Conservation (phyloP, 208 protist species). For the Porcisia hertigi region DNA sequence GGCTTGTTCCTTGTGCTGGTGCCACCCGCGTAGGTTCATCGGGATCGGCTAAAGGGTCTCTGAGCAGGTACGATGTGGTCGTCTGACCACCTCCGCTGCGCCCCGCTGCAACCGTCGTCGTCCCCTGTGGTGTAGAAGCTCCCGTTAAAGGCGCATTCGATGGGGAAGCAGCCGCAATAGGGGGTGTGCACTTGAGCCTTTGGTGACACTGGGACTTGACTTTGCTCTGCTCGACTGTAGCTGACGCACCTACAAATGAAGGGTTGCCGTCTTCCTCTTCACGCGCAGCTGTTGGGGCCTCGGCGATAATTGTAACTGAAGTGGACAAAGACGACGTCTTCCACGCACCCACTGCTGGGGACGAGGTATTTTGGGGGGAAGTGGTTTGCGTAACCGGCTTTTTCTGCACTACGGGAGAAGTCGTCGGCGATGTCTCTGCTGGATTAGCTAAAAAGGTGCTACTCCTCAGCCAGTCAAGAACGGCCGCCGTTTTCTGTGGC, state of each 20-base stretch:
- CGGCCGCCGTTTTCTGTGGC: conserved; percentile 1
- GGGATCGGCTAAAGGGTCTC: neutral
- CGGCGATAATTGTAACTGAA: neutral
- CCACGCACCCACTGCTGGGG: neutral
- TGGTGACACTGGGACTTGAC: neutral
- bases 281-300: neutral
- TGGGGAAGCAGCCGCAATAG: too few relatives aligned
- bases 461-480: conserved; percentile 19
- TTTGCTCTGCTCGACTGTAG: neutral
- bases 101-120: neutral
- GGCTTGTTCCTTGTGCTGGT: neutral
- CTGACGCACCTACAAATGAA: neutral
- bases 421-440: neutral
- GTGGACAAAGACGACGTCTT: neutral
- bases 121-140: neutral
- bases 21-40: neutral
- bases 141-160: too few relatives aligned
- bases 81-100: too few relatives aligned
- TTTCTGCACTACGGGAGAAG: neutral
- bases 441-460: neutral
- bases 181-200: neutral
- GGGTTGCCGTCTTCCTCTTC: too few relatives aligned
- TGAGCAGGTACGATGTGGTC: neutral
- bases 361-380: neutral
- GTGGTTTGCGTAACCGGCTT: neutral